phyloP scores from a whole-genome alignment of 2,329 filamentous ascomycete species.

The Ophiostoma triangulosporum region DNA sequence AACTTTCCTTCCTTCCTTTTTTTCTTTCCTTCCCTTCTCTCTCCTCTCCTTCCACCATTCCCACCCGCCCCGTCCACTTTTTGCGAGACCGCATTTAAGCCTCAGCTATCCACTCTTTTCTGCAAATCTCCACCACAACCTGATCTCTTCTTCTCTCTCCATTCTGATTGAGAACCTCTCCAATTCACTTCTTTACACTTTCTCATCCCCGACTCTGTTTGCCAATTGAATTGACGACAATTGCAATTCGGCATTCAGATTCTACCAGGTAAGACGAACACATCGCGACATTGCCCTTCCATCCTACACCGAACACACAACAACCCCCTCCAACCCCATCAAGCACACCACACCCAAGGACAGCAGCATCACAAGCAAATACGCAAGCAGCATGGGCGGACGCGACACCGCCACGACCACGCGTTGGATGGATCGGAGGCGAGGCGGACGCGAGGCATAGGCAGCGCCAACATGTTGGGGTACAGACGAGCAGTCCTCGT shows the following conservation, averaged over 20 bases:
- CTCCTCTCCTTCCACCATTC: constrained; percentile 7
- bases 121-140: constrained; percentile 14
- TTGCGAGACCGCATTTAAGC: constrained; percentile 15
- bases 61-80: constrained; percentile 12
- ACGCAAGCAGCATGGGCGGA: neutral
- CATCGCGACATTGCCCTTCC: neutral
- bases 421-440: no score
- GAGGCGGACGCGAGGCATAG: no score
- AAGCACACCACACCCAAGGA: neutral
- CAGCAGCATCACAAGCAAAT: neutral
- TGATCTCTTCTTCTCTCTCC: constrained; percentile 6
- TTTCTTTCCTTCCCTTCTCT: constrained; percentile 2
- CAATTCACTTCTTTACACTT: neutral
- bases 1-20: constrained; percentile 2
- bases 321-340: no score
- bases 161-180: neutral
- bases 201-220: neutral
- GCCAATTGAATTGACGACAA: neutral
- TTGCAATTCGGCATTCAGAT: neutral
- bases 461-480: no score
- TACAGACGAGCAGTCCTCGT: no score
- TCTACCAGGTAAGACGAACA: constrained; percentile 2
- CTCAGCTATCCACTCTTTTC: constrained; percentile 14
- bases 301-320: neutral
- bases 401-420: no score